phyloP scores from a whole-genome alignment of 371 early-diverging fungal genomes.

The Apophysomyces elegans region DNA sequence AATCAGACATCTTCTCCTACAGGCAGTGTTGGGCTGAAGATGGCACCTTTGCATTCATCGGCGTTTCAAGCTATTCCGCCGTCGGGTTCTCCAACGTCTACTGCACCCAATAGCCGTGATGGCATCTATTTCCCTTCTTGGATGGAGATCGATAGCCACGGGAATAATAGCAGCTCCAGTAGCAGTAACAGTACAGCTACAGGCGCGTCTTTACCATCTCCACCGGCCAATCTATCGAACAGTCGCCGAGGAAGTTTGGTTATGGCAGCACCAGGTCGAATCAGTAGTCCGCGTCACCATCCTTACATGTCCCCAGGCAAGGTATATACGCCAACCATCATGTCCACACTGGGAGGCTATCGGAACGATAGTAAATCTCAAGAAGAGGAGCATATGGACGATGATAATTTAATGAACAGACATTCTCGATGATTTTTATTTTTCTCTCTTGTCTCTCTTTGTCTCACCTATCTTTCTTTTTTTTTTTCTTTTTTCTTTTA shows the following conservation, averaged over 20 bases:
- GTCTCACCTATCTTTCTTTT: neutral
- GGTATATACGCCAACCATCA: slow-evolving; percentile 1
- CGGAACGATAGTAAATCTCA: neutral
- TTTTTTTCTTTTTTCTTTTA: neutral
- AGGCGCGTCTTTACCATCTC: neutral
- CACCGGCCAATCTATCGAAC: slow-evolving; percentile 2
- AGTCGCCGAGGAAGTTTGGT: slow-evolving; percentile 4
- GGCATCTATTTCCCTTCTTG: neutral
- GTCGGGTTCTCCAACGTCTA: slow-evolving; percentile 1
- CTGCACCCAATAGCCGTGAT: neutral
- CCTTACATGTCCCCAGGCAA: slow-evolving; percentile 9
- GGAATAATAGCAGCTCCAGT: neutral
- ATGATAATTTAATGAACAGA: slow-evolving; percentile 1
- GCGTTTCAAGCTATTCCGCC: slow-evolving; percentile 8
- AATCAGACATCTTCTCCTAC: neutral
- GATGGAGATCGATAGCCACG: slow-evolving; percentile 1
- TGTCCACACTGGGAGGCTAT: neutral
- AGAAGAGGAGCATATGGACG: neutral
- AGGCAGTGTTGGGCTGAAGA: neutral
- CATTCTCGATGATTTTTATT: neutral
- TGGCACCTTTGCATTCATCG: slow-evolving; percentile 5
- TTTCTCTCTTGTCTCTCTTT: neutral
- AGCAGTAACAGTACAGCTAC: neutral
- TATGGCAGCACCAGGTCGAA: neutral
- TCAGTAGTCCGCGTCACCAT: neutral